phyloP scores from a whole-genome alignment of 257 asterid species.

The Haberlea rhodopensis region DNA sequence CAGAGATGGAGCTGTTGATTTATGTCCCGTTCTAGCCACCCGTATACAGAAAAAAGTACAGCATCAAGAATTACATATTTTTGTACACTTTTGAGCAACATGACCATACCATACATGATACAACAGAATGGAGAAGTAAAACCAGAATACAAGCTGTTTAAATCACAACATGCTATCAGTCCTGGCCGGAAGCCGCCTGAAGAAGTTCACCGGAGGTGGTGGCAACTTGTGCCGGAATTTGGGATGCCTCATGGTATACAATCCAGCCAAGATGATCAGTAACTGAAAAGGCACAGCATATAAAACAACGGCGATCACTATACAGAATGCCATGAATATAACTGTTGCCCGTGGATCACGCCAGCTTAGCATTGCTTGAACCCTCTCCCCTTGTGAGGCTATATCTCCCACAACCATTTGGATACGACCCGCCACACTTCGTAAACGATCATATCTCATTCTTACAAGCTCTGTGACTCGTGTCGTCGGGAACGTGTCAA shows the following conservation, averaged over 20 bases:
- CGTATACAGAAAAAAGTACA: no score
- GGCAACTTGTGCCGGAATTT: slow-evolving; percentile 72
- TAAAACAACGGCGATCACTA: slow-evolving; percentile 54
- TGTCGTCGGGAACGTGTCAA: slow-evolving; percentile 68
- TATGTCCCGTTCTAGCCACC: no score
- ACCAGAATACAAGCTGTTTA: neutral
- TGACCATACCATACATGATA: neutral
- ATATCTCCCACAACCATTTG: slow-evolving; percentile 80
- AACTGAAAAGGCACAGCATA: slow-evolving; percentile 68
- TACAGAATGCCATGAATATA: slow-evolving; percentile 58
- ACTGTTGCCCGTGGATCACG: slow-evolving; percentile 87
- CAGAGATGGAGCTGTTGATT: no score
- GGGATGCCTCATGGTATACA: slow-evolving; percentile 84
- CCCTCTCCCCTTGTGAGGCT: slow-evolving; percentile 88
- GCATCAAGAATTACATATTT: neutral
- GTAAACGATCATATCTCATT: slow-evolving; percentile 76
- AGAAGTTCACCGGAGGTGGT: slow-evolving; percentile 66
- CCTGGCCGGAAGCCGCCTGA: slow-evolving; percentile 83
- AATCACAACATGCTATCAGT: slow-evolving; percentile 79
- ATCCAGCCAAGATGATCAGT: slow-evolving; percentile 45
- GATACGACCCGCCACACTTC: slow-evolving; percentile 76
- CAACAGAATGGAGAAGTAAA: neutral
- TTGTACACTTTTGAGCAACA: neutral
- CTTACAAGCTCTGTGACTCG: slow-evolving; percentile 54
- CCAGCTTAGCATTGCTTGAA: slow-evolving; percentile 87